Evolutionary conservation across 1,284 basidiomycete genomes (phyloP).

Genomic region (Leucoagaricus sp.): DNA sequence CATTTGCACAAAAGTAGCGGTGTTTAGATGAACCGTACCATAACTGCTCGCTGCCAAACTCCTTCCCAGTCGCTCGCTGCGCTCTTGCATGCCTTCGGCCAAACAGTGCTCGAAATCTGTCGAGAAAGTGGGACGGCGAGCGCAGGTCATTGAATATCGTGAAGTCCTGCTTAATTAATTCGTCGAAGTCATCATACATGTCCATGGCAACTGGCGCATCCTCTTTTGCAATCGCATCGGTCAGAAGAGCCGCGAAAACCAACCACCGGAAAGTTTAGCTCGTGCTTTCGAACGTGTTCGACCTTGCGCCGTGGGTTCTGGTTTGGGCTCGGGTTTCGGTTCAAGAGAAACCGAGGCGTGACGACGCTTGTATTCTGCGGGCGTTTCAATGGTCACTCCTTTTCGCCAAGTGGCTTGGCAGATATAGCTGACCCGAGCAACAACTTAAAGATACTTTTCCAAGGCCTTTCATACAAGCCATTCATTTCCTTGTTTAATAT

Average conservation of each 20-base stretch:
- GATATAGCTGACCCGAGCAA: constrained; percentile 60
- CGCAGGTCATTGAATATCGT: no score
- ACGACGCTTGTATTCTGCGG: constrained; percentile 81
- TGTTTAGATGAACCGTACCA: no score
- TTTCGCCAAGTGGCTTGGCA: constrained; percentile 70
- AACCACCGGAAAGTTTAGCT: background rate
- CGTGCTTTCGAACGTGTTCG: background rate
- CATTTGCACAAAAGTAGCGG: no score
- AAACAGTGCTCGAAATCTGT: no score
- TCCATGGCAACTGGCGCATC: no score
- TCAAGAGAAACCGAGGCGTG: constrained; percentile 31
- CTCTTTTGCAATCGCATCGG: background rate
- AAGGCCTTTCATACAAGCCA: constrained; percentile 79
- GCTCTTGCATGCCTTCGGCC: no score
- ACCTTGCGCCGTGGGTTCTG: background rate
- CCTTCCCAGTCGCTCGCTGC: no score
- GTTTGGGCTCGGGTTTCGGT: no score
- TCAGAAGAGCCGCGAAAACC: constrained; percentile 1
- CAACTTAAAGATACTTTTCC: constrained; percentile 65
- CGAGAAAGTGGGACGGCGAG: no score
- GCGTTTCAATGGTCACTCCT: constrained; percentile 63
- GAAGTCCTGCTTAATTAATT: no score
- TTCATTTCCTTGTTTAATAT: constrained; percentile 83
- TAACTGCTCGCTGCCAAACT: no score
- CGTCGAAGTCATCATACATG: no score